Conservation (phyloP, 2,329 filamentous ascomycete species). For the Trichoderma atrobrunneum region DNA sequence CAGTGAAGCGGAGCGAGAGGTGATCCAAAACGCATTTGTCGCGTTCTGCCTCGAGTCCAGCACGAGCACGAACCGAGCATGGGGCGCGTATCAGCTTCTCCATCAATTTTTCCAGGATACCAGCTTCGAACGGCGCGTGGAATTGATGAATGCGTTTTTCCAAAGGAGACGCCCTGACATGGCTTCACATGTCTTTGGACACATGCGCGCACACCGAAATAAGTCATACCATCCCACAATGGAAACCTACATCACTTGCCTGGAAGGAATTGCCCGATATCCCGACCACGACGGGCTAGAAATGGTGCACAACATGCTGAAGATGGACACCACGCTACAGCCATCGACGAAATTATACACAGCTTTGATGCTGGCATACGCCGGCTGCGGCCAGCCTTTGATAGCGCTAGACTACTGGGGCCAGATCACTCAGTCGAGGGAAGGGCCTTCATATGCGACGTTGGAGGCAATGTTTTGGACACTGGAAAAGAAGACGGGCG, state of each 20-base stretch:
- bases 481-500: conserved; percentile 62
- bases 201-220: conserved; percentile 81
- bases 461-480: conserved; percentile 78
- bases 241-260: conserved; percentile 73
- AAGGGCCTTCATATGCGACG: conserved; percentile 81
- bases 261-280: conserved; percentile 68
- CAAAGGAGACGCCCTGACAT: conserved; percentile 74
- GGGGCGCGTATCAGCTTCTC: conserved; percentile 65
- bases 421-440: conserved; percentile 75
- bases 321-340: conserved; percentile 81
- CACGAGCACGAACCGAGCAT: conserved; percentile 62
- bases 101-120: conserved; percentile 65
- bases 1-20: conserved; percentile 64
- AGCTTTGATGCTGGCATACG: conserved; percentile 82
- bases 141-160: conserved; percentile 82
- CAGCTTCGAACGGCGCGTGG: conserved; percentile 60
- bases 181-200: conserved; percentile 80
- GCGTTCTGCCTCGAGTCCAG: conserved; percentile 62
- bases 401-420: conserved; percentile 78
- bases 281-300: conserved; percentile 60
- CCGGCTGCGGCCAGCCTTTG: conserved; percentile 61
- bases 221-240: conserved; percentile 61
- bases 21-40: conserved; percentile 64
- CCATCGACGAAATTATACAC: conserved; percentile 76
- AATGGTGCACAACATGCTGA: conserved; percentile 87